A percentile compares a stretch with the other conserved stretches of the same genome.
These are phyloP conservation scores for Heterococcus sp. DNA, from an alignment of 108 stramenopile genomes.

Conservation along the genomic window DNA sequence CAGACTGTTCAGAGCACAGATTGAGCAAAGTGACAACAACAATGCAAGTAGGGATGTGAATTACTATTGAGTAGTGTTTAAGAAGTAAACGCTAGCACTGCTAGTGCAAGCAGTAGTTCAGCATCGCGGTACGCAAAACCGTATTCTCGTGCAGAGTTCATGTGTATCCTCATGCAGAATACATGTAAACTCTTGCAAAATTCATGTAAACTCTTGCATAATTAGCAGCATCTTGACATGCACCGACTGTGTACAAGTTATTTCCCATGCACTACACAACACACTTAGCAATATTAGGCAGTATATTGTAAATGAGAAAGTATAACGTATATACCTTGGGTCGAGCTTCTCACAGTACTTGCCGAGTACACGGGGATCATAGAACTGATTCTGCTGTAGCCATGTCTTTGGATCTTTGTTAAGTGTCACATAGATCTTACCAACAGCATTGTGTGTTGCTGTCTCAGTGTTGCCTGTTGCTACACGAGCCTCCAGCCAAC, in stretches of 20 bases:
- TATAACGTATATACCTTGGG: conserved; percentile 63
- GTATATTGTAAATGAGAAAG: background rate
- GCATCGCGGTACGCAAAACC: too few relatives aligned
- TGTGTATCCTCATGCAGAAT: too few relatives aligned
- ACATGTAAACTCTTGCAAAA: too few relatives aligned
- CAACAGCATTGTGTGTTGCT: conserved; percentile 98
- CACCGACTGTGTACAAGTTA: too few relatives aligned
- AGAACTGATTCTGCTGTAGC: conserved; percentile 99
- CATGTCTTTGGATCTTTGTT: conserved; percentile 97
- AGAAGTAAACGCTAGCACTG: too few relatives aligned
- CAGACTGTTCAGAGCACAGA: conserved; percentile 40
- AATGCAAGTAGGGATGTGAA: background rate
- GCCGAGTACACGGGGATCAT: conserved; percentile 94
- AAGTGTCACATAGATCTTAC: conserved; percentile 99
- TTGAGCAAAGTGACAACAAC: background rate
- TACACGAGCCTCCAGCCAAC: conserved; percentile 97
- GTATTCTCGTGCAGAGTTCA: too few relatives aligned
- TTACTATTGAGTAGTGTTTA: background rate
- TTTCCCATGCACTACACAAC: too few relatives aligned
- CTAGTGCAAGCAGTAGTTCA: too few relatives aligned
- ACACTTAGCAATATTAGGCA: background rate
- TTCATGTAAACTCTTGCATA: too few relatives aligned
- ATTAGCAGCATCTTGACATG: too few relatives aligned
- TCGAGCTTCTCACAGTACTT: conserved; percentile 98
- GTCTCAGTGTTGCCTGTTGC: conserved; percentile 98